A percentile compares a stretch with the other conserved stretches of the same genome.
These are phyloP conservation scores for Beauveria bassiana DNA, from an alignment of 2,329 filamentous ascomycete genomes.

Conservation along the genomic window DNA sequence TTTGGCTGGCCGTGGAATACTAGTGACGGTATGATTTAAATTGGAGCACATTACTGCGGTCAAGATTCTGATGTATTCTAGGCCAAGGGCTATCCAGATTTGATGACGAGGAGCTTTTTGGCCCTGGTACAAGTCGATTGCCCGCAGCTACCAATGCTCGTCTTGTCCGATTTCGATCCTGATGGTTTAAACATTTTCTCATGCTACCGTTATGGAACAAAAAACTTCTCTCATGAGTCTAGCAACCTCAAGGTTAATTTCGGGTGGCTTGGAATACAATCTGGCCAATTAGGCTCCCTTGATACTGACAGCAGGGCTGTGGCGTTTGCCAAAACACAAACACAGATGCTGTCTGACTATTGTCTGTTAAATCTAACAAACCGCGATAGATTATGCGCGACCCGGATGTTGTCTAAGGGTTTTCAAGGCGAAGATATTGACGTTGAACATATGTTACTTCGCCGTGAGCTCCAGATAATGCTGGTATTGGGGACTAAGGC, in stretches of 20 bases:
- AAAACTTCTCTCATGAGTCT: conserved; percentile 51
- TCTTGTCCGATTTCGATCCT: conserved; percentile 68
- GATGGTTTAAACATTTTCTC: conserved; percentile 67
- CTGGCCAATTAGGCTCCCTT: conserved; percentile 29
- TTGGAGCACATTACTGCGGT: neutral
- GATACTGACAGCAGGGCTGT: neutral
- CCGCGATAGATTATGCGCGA: conserved; percentile 52
- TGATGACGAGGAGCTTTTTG: conserved; percentile 61
- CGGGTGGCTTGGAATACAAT: conserved; percentile 56
- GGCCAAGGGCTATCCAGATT: conserved; percentile 78
- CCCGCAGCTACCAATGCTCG: conserved; percentile 49
- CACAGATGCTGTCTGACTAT: neutral
- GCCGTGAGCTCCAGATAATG: conserved; percentile 61
- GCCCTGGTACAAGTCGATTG: conserved; percentile 39
- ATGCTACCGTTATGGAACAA: conserved; percentile 67
- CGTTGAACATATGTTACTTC: conserved; percentile 30
- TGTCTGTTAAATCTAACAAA: conserved; percentile 32
- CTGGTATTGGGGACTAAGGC: conserved; percentile 66
- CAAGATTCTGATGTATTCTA: conserved; percentile 23
- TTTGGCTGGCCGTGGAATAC: conserved; percentile 47
- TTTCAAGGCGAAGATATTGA: conserved; percentile 20
- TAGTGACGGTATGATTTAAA: conserved; percentile 52
- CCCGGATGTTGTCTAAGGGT: conserved; percentile 41
- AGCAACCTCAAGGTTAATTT: conserved; percentile 42
- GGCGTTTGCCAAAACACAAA: neutral